These are phyloP conservation scores for Brassica carinata DNA, from an alignment of 345 rosid species.

Conservation along the genomic window DNA sequence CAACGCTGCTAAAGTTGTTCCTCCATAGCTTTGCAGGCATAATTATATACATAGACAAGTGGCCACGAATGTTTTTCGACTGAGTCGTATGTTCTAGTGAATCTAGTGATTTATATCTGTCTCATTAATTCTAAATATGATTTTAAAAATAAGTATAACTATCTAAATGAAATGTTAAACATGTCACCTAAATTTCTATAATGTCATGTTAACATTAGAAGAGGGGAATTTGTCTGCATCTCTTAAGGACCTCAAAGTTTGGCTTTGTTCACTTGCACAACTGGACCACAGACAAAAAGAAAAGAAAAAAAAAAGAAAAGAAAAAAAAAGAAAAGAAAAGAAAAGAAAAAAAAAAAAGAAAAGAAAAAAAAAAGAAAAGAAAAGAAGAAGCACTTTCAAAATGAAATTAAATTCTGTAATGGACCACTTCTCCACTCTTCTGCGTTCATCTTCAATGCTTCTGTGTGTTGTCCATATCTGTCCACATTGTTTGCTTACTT, in stretches of 20 bases:
- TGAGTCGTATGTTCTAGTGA: neutral
- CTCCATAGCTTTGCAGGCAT: neutral
- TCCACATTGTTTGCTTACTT: slow-evolving; percentile 39
- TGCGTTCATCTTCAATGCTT: slow-evolving; percentile 31
- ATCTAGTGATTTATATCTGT: neutral
- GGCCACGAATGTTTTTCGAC: neutral
- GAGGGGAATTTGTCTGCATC: slow-evolving; percentile 13
- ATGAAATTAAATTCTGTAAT: slow-evolving; percentile 34
- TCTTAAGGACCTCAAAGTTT: slow-evolving; percentile 36
- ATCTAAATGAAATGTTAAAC: neutral
- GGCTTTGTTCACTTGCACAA: slow-evolving; percentile 37
- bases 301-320: neutral
- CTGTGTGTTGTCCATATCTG: slow-evolving; percentile 35
- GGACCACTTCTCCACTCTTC: slow-evolving; percentile 44
- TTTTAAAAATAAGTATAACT: neutral
- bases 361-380: no score
- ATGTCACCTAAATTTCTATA: neutral
- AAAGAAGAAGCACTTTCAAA: slow-evolving; percentile 26
- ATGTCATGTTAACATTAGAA: neutral
- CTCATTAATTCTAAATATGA: neutral
- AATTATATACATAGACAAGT: neutral
- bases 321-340: neutral
- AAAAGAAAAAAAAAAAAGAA: neutral
- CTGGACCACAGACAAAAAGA: slow-evolving; percentile 34
- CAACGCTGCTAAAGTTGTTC: slow-evolving; percentile 17